Percentiles rank a stretch among this genome's conserved stretches.
Evolutionary conservation across 768 basidiomycete genomes (phyloP).

Genomic region (Lentinus brumalis): DNA sequence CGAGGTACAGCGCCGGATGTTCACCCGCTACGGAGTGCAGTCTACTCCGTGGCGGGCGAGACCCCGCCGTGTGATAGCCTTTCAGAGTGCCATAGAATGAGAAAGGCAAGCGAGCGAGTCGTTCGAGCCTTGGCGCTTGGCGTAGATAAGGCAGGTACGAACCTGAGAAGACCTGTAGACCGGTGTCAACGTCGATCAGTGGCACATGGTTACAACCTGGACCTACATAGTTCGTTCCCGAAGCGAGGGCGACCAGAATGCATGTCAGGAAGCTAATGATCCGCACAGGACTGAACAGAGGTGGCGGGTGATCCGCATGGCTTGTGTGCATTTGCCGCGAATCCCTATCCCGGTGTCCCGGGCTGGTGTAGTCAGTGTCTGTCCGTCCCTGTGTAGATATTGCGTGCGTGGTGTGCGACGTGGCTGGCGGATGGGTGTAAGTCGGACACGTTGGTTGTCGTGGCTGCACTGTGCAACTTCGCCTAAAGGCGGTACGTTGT

Average conservation of each 20-base stretch:
- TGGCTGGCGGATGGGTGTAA: background rate
- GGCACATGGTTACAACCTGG: background rate
- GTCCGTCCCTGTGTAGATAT: too few species aligned
- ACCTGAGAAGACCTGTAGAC: slow-evolving; percentile 41
- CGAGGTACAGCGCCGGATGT: too few species aligned
- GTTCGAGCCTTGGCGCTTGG: background rate
- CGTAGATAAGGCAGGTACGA: slow-evolving; percentile 13
- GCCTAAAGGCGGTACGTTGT: background rate
- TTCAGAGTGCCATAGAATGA: too few species aligned
- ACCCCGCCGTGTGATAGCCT: background rate
- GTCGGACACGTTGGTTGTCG: background rate
- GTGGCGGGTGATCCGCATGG: slow-evolving; percentile 14
- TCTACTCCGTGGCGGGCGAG: background rate
- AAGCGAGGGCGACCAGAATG: slow-evolving; percentile 59
- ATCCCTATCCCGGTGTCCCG: background rate
- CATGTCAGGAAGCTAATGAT: slow-evolving; percentile 46
- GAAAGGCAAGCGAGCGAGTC: background rate
- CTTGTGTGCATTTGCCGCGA: slow-evolving; percentile 8
- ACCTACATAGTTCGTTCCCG: slow-evolving; percentile 78
- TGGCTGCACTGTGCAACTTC: background rate
- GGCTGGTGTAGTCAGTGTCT: background rate
- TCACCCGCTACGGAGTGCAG: background rate
- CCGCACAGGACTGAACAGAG: slow-evolving; percentile 20
- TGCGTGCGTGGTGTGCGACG: background rate
- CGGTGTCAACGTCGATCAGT: background rate